These are phyloP conservation scores for Cyberlindnera misumaiensis DNA, from an alignment of 805 yeast species.

Conservation along the genomic window DNA sequence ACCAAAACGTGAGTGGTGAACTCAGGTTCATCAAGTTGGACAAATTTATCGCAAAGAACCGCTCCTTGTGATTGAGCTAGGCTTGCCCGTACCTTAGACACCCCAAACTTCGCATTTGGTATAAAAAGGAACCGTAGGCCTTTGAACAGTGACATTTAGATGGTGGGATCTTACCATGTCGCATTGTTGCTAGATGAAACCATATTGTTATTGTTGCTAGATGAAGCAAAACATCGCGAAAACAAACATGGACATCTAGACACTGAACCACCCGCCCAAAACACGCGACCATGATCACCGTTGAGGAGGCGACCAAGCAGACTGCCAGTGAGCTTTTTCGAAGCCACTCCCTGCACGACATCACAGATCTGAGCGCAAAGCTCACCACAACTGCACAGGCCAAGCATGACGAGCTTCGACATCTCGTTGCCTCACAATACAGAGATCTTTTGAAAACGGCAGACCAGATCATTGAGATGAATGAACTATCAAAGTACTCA, in stretches of 20 bases:
- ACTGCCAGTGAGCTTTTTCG: slow-evolving; percentile 4
- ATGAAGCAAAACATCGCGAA: no score
- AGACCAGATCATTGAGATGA: slow-evolving; percentile 21
- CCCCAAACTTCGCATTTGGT: slow-evolving; percentile 16
- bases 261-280: no score
- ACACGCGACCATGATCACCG: no score
- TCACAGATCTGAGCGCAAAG: slow-evolving; percentile 7
- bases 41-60: slow-evolving; percentile 4
- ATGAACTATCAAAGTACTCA: slow-evolving; percentile 11
- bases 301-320: not conserved
- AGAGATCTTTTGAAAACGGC: slow-evolving; percentile 21
- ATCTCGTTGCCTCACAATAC: slow-evolving; percentile 21
- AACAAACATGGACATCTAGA: no score
- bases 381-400: slow-evolving; percentile 3
- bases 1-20: slow-evolving; percentile 18
- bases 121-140: slow-evolving; percentile 13
- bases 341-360: slow-evolving; percentile 6
- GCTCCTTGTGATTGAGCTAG: slow-evolving; percentile 18
- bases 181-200: no score
- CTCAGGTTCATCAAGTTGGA: not conserved
- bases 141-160: not conserved
- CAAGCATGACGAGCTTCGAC: slow-evolving; percentile 18
- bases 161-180: no score
- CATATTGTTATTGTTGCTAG: no score
- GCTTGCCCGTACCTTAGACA: slow-evolving; percentile 12